Percentiles rank a stretch among this genome's conserved stretches.
Evolutionary conservation across 1,284 basidiomycete species (phyloP).

Genomic region (Cerrena zonata): DNA sequence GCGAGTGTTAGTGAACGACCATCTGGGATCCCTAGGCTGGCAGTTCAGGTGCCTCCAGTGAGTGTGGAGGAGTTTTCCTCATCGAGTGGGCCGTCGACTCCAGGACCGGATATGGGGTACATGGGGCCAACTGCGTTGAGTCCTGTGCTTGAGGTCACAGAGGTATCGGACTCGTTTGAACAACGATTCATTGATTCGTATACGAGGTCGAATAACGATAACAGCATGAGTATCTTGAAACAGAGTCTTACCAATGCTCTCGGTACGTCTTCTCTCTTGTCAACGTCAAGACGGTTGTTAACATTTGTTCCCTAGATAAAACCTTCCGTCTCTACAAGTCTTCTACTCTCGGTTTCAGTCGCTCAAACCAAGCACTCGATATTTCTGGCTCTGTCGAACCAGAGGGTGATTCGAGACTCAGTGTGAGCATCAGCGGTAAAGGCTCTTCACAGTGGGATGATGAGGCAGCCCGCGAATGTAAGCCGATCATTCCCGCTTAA

Average conservation of each 20-base stretch:
- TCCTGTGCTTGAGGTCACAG: conserved; percentile 25
- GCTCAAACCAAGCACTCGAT: conserved; percentile 17
- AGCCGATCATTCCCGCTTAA: too few species aligned
- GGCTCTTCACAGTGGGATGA: conserved; percentile 52
- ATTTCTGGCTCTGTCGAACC: conserved; percentile 2
- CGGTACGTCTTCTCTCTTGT: too few species aligned
- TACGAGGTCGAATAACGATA: conserved; percentile 24
- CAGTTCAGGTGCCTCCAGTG: background rate
- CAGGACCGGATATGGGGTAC: background rate
- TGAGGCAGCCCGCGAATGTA: conserved; percentile 41
- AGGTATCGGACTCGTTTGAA: conserved; percentile 19
- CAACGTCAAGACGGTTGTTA: background rate
- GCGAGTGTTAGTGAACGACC: background rate
- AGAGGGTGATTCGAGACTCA: background rate
- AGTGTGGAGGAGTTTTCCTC: background rate
- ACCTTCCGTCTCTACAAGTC: conserved; percentile 50
- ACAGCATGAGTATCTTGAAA: conserved; percentile 40
- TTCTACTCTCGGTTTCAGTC: conserved; percentile 35
- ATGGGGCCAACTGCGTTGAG: conserved; percentile 21
- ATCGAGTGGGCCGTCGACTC: background rate
- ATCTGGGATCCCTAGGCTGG: background rate
- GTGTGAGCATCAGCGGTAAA: conserved; percentile 24
- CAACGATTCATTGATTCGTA: conserved; percentile 16
- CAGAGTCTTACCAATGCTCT: conserved; percentile 67
- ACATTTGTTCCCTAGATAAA: conserved; percentile 36